Base-by-base conservation (phyloP, 352 stramenopile species). In the Globisporangium cylindrosporum region DNA sequence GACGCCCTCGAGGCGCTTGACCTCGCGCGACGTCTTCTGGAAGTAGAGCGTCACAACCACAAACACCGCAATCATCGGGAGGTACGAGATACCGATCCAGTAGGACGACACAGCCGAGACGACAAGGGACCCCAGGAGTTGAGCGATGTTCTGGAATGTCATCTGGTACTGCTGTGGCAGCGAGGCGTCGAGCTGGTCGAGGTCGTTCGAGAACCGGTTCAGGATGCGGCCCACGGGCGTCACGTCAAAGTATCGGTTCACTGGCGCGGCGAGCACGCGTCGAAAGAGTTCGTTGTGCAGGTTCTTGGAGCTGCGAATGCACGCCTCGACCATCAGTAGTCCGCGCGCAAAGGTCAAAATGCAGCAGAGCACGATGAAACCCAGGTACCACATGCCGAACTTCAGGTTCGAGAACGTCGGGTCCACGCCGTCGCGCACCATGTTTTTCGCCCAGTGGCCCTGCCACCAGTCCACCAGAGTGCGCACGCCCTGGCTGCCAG, bases 1-100 rank as follows among this genome's bases (percentile, higher is more conserved):
- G n/a, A 98, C 71, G 3, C 88, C 90, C 71, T 99, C 96, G 38
- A 99, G 78, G 8, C 95, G 84, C 78, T 98, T 98, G 2, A 98
- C 76, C 61, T 98, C 94, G 2, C 77, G 74, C 62, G 86, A 79
- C 6, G 74, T 90, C 46, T 78, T 72, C 58, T 97, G 82, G 70
- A 97, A 98, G 70, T 97, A 98, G 22, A 90, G 88, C 20, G 77
- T 71, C n/a, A 63, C 38, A 2, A 77, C 27, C 0, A 81, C 46
- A 68, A 94, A 96, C 59, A 95, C 96, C 4, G 5, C 34, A 2
- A 69, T 24, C 36, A 69, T 56, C 20, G 88, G 89, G 4, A 85
- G 48, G 29, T 83, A 68, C 27, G 82, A 58, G 27, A 79, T 22
- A 1, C 69, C 49, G 38, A 81, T 62, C 27, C 32, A 58, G 36